phyloP scores from a whole-genome alignment of 192 early-diverging fungal genomes.

The Coemansia sp. region DNA sequence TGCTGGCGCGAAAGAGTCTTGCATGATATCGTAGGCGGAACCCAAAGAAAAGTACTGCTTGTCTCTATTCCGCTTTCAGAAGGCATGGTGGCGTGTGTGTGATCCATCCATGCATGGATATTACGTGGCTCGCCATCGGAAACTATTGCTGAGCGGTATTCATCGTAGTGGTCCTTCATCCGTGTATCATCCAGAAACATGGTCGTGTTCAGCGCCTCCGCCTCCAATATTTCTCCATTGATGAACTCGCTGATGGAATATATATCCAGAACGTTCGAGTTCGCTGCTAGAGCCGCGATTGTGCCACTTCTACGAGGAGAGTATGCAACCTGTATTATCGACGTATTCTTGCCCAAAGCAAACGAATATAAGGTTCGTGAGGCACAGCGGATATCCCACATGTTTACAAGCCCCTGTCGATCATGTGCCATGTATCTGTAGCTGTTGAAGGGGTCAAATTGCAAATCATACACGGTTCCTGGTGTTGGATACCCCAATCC shows the following conservation, averaged over 20 bases:
- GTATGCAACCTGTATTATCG: constrained; percentile 18
- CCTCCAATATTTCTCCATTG: constrained; percentile 6
- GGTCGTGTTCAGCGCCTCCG: constrained; percentile 11
- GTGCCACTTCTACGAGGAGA: constrained; percentile 37
- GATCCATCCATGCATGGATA: constrained; percentile 24
- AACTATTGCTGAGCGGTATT: constrained; percentile 18
- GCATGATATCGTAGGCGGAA: constrained; percentile 24
- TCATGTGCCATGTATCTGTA: constrained; percentile 49
- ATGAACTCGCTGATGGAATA: constrained; percentile 29
- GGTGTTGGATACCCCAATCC: constrained; percentile 1
- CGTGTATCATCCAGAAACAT: constrained; percentile 30
- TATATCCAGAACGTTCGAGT: constrained; percentile 24
- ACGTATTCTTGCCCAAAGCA: constrained; percentile 9
- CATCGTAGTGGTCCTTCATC: constrained; percentile 32
- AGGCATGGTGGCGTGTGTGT: constrained; percentile 4
- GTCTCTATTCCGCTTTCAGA: neutral
- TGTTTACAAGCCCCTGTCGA: constrained; percentile 29
- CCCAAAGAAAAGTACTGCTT: constrained; percentile 36
- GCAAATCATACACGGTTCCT: constrained; percentile 45
- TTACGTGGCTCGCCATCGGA: constrained; percentile 24
- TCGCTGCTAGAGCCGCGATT: constrained; percentile 27
- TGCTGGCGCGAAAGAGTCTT: constrained; percentile 23
- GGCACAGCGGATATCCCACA: constrained; percentile 55
- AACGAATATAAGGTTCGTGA: constrained; percentile 28
- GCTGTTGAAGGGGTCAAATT: constrained; percentile 51